A percentile compares a stretch with the other conserved stretches of the same genome.
phyloP scores from a whole-genome alignment of 2,329 filamentous ascomycete genomes.

The Aspergillus sp. region DNA sequence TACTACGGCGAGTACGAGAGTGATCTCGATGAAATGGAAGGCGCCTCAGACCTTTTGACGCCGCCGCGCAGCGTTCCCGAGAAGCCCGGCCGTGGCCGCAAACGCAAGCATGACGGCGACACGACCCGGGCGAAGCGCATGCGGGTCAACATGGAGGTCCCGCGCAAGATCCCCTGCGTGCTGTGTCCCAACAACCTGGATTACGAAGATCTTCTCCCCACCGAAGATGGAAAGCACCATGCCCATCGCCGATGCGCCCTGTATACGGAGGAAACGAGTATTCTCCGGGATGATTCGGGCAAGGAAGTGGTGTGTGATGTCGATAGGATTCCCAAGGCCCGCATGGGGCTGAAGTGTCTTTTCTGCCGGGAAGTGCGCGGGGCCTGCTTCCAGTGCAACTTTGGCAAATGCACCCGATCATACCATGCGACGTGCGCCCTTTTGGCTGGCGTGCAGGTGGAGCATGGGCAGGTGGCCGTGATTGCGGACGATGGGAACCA shows the following conservation, averaged over 20 bases:
- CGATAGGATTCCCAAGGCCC: slow-evolving; percentile 78
- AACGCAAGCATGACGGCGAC: slow-evolving; percentile 64
- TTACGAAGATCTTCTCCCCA: slow-evolving; percentile 77
- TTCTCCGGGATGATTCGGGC: slow-evolving; percentile 67
- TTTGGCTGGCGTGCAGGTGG: slow-evolving; percentile 86
- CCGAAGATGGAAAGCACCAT: slow-evolving; percentile 76
- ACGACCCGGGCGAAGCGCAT: slow-evolving; percentile 72
- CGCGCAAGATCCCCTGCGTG: slow-evolving; percentile 76
- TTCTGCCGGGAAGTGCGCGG: slow-evolving; percentile 92
- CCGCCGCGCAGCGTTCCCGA: slow-evolving; percentile 73
- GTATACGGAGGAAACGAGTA: slow-evolving; percentile 89
- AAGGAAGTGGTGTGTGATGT: slow-evolving; percentile 75
- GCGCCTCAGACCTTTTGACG: slow-evolving; percentile 69
- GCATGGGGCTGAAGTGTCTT: slow-evolving; percentile 87
- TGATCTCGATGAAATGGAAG: slow-evolving; percentile 62
- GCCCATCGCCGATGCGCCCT: slow-evolving; percentile 86
- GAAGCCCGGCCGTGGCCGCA: slow-evolving; percentile 63
- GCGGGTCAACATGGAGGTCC: slow-evolving; percentile 68
- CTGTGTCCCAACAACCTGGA: slow-evolving; percentile 89
- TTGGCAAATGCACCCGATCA: slow-evolving; percentile 87
- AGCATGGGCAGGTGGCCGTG: slow-evolving; percentile 80
- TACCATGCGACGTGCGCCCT: slow-evolving; percentile 96
- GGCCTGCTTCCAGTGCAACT: slow-evolving; percentile 95
- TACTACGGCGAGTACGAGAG: slow-evolving; percentile 57
- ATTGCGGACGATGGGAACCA: slow-evolving; percentile 88